Evolutionary conservation across 495 filamentous ascomycete genomes (phyloP).

Genomic region (Astrothelium macrocarpum): DNA sequence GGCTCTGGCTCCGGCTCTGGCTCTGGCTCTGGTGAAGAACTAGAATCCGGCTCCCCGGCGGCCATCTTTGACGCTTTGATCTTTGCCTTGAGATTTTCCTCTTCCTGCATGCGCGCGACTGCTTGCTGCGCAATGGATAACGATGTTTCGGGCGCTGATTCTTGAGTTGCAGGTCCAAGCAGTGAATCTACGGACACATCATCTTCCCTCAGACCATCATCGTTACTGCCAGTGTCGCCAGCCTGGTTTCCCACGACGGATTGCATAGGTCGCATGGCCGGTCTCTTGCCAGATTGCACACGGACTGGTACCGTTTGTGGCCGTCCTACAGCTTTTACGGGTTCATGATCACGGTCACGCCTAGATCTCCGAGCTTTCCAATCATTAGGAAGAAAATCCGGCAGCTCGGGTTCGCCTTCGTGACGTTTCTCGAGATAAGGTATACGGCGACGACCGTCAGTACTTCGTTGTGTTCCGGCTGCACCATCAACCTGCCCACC

Average conservation of each 20-base stretch:
- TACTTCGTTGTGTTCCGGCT: not conserved
- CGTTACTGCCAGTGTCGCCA: not conserved
- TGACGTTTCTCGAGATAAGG: slow-evolving; percentile 24
- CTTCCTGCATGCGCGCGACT: slow-evolving; percentile 1
- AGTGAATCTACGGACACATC: not conserved
- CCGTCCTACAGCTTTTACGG: slow-evolving; percentile 10
- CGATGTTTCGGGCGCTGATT: not conserved
- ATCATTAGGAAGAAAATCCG: slow-evolving; percentile 22
- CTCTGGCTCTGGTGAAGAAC: not conserved
- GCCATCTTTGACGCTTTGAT: slow-evolving; percentile 1
- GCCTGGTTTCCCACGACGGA: not conserved
- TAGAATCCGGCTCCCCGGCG: not conserved
- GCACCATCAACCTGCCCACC: slow-evolving; percentile 4
- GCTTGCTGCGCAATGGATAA: not conserved
- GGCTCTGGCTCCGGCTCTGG: not conserved
- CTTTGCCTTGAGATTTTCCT: not conserved
- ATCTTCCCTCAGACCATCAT: not conserved
- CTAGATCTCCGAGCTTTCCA: slow-evolving; percentile 17
- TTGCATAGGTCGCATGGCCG: slow-evolving; percentile 11
- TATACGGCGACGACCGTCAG: slow-evolving; percentile 8
- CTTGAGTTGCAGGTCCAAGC: not conserved
- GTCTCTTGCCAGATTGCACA: slow-evolving; percentile 13
- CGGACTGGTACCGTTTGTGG: slow-evolving; percentile 8
- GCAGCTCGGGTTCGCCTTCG: slow-evolving; percentile 22
- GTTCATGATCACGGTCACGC: not conserved